These are phyloP conservation scores for Teratosphaeria pseudoeucalypti DNA, from an alignment of 2,329 filamentous ascomycete species.

Conservation along the genomic window DNA sequence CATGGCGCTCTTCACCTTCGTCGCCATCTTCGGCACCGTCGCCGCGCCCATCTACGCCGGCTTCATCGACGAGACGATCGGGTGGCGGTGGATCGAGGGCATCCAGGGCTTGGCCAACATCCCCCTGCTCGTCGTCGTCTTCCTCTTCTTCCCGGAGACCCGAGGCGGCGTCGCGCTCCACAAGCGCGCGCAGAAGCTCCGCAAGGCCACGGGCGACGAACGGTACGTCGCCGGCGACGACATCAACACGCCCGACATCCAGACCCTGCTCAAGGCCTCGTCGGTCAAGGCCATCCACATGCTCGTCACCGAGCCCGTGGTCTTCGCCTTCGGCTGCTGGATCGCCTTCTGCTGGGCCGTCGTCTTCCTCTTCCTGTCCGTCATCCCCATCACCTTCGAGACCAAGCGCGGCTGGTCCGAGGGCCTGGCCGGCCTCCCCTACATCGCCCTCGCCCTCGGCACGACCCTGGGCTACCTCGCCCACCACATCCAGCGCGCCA, in stretches of 20 bases:
- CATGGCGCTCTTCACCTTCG: slow-evolving; percentile 40
- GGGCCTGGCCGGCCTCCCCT: slow-evolving; percentile 40
- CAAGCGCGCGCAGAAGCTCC: slow-evolving; percentile 40
- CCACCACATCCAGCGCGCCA: slow-evolving; percentile 42
- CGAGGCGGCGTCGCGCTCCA: slow-evolving; percentile 38
- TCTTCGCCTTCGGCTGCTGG: slow-evolving; percentile 42
- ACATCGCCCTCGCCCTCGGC: slow-evolving; percentile 42
- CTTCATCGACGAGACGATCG: slow-evolving; percentile 43
- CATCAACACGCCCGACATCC: slow-evolving; percentile 40
- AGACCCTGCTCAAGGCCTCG: slow-evolving; percentile 37
- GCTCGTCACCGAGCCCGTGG: slow-evolving; percentile 40
- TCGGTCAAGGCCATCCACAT: slow-evolving; percentile 42
- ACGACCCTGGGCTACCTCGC: slow-evolving; percentile 39
- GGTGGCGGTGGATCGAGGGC: slow-evolving; percentile 47
- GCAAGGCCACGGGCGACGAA: slow-evolving; percentile 38
- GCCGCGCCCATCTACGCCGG: slow-evolving; percentile 45
- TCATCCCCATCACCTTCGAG: slow-evolving; percentile 41
- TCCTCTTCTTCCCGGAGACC: slow-evolving; percentile 37
- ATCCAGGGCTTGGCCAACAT: slow-evolving; percentile 44
- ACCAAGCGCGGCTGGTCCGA: slow-evolving; percentile 45
- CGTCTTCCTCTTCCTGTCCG: slow-evolving; percentile 44
- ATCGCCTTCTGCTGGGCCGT: slow-evolving; percentile 45
- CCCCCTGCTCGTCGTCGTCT: slow-evolving; percentile 36
- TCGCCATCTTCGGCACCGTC: slow-evolving; percentile 43
- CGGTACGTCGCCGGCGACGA: slow-evolving; percentile 43